These are phyloP conservation scores for Vitis hybrid DNA, from an alignment of 177 flowering plant species.

Conservation along the genomic window DNA sequence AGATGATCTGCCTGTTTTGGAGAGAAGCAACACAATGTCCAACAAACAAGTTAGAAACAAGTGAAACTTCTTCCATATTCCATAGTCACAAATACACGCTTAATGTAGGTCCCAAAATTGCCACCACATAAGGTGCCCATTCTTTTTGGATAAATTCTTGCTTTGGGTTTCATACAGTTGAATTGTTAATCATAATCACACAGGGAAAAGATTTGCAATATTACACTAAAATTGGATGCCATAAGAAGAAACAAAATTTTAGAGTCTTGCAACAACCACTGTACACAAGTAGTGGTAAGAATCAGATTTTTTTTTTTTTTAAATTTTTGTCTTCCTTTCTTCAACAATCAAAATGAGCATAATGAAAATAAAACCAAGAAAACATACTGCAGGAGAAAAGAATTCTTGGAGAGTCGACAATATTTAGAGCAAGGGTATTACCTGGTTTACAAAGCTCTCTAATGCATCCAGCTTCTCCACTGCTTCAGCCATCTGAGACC, in stretches of 20 bases:
- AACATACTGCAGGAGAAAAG: neutral
- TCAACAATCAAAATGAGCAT: neutral
- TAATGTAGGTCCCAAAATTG: no score
- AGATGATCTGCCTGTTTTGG: slow-evolving; percentile 62
- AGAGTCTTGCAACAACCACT: neutral
- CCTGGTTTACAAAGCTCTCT: slow-evolving; percentile 56
- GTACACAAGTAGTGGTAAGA: neutral
- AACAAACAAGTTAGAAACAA: neutral
- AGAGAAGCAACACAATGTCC: neutral
- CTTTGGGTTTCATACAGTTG: no score
- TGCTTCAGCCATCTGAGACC: slow-evolving; percentile 40
- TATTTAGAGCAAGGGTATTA: slow-evolving; percentile 7
- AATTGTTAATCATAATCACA: no score
- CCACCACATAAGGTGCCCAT: no score
- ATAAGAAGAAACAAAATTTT: neutral
- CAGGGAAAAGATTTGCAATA: no score
- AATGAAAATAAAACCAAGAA: neutral
- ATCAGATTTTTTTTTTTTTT: neutral
- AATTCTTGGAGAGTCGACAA: neutral
- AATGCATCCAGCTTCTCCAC: slow-evolving; percentile 49
- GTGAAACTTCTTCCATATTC: neutral
- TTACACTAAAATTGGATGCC: neutral
- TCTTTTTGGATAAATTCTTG: no score
- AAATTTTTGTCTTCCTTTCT: neutral
- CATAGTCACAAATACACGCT: neutral